Base-by-base conservation (phyloP, 2,329 filamentous ascomycete species). In the Phialophora macrospora region DNA sequence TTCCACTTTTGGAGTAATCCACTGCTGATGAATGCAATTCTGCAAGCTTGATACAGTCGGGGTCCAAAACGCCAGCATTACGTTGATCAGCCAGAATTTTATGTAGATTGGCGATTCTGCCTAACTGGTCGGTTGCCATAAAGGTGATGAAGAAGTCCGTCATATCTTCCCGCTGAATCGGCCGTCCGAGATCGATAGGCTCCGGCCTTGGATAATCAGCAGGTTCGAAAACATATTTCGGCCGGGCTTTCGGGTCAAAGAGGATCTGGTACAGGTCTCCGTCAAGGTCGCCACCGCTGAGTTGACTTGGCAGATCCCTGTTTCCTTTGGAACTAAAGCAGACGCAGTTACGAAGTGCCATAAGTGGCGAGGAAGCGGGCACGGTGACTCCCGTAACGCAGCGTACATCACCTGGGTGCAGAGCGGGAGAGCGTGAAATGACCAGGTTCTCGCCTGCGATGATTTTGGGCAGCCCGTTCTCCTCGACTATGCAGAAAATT, bases 231-330 rank as follows among this genome's bases (percentile, higher is more conserved):
- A 22, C 24, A 8, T 32, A 1, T 34, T 38, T 59, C 4, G 67
- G 64, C 9, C 24, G 60, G 2, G 64, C 64, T 41, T 46, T 12
- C 5, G 61, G 38, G 70, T 96, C 91, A 82, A 86, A 95, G 55
- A 96, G 90, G 57, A 96, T 78, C 69, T 92, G 90, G 76, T 90
- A 96, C 0, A 91, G 78, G 74, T 97, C 93, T 0, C 92, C 92
- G 69, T 95, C 92, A 0, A 96, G 82, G 75, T 96, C 92, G 0
- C 92, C 92, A 1, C 92, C 92, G 60, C 89, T 90, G 0, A 96
- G 81, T 75, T 89, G 85, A 67, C 90, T 94, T 0, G 92, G 91
- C 0, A 96, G 79, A 73, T 96, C 92, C 17, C 92, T 85, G 0
- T 71, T 28, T 0, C 93, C 92, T 49, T 85, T 81, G 63, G 88